Conservation (phyloP, 345 rosid genomes). For the Syzygium aromaticum region DNA sequence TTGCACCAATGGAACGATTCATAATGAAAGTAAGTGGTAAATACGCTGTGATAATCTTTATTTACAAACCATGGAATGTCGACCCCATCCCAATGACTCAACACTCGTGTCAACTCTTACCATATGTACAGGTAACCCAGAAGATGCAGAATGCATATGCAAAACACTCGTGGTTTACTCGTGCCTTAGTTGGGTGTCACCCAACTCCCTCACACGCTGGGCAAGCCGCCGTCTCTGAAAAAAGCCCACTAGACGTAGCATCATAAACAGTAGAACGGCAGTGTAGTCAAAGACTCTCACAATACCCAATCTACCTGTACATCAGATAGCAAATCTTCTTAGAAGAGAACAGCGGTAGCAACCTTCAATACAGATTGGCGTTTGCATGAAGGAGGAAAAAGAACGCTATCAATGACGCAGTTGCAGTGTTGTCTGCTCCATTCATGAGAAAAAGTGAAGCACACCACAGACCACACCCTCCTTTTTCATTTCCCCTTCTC, state of each 20-base stretch:
- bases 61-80: background rate
- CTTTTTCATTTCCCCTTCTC: background rate
- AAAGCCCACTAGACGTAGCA: conserved; percentile 54
- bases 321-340: background rate
- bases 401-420: background rate
- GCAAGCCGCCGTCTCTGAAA: conserved; percentile 41
- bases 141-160: background rate
- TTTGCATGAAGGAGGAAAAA: background rate
- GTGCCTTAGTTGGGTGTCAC: conserved; percentile 20
- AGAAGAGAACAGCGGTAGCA: background rate
- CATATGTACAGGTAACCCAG: background rate
- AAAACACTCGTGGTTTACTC: background rate
- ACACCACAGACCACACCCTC: background rate
- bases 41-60: background rate
- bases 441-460: background rate
- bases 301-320: conserved; percentile 47
- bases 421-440: background rate
- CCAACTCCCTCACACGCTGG: conserved; percentile 52
- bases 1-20: background rate
- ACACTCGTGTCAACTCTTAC: background rate
- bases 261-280: conserved; percentile 41
- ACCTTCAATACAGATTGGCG: background rate
- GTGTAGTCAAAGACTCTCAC: conserved; percentile 48
- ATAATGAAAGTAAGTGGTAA: background rate
- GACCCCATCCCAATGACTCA: background rate